Percentiles rank a stretch among this genome's conserved stretches.
Evolutionary conservation across 2,329 filamentous ascomycete species (phyloP).

Genomic region (Sporothrix euskadiensis): DNA sequence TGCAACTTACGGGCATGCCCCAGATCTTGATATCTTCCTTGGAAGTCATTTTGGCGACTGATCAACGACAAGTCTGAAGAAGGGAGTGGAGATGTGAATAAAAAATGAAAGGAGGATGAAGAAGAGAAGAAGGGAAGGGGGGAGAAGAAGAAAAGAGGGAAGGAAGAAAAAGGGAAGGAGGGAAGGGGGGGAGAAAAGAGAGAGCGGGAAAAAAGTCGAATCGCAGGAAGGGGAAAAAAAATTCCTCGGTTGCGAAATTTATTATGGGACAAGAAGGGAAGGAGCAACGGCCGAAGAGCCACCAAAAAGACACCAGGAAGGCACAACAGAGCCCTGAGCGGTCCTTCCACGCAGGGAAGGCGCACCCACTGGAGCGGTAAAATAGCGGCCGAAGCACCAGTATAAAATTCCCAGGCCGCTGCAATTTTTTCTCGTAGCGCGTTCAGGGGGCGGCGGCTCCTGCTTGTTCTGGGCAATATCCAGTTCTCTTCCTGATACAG

Average conservation of each 20-base stretch:
- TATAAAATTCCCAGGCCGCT: neutral
- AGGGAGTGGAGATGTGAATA: slow-evolving; percentile 41
- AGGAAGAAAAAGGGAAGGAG: slow-evolving; percentile 21
- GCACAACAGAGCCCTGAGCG: neutral
- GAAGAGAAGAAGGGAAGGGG: slow-evolving; percentile 10
- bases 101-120: slow-evolving; percentile 42
- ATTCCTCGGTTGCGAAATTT: slow-evolving; percentile 39
- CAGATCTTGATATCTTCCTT: slow-evolving; percentile 59
- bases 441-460: neutral
- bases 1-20: slow-evolving; percentile 66
- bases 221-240: slow-evolving; percentile 42
- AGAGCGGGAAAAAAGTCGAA: slow-evolving; percentile 9
- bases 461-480: neutral
- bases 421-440: slow-evolving; percentile 16
- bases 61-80: slow-evolving; percentile 47
- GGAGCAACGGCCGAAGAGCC: slow-evolving; percentile 19
- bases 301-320: neutral
- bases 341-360: slow-evolving; percentile 3
- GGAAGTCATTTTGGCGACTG: slow-evolving; percentile 55
- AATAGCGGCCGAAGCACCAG: slow-evolving; percentile 2
- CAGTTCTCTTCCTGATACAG: neutral
- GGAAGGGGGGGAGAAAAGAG: slow-evolving; percentile 5
- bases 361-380: slow-evolving; percentile 5
- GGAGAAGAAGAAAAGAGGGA: slow-evolving; percentile 9
- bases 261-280: slow-evolving; percentile 28